Conservation (phyloP, 371 early-diverging fungal species). For the Coemansia sp. region DNA sequence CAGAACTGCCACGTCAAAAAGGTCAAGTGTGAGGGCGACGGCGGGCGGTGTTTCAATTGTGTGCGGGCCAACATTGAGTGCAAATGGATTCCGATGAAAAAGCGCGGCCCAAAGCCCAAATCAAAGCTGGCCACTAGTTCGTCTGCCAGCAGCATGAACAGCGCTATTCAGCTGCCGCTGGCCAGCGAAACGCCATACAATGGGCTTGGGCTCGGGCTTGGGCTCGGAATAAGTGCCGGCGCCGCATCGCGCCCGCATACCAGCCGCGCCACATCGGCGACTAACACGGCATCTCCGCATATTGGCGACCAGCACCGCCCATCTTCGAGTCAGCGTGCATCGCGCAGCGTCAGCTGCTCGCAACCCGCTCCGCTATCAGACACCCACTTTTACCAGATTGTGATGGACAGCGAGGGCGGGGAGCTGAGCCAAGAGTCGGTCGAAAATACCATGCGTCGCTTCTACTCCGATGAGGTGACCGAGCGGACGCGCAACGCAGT, state of each 20-base stretch:
- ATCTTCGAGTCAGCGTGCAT: no score
- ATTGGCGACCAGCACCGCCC: neutral
- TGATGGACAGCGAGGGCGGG: neutral
- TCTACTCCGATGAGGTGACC: slow-evolving; percentile 36
- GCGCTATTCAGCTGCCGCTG: slow-evolving; percentile 3
- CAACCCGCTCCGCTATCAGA: neutral
- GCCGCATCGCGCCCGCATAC: slow-evolving; percentile 1
- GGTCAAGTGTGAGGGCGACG: slow-evolving; percentile 34
- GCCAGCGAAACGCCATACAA: neutral
- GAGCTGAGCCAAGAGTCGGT: neutral
- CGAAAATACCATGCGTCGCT: slow-evolving; percentile 27
- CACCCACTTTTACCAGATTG: slow-evolving; percentile 4
- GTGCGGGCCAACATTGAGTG: slow-evolving; percentile 26
- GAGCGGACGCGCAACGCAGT: slow-evolving; percentile 35
- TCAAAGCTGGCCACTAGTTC: neutral
- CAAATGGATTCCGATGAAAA: slow-evolving; percentile 42
- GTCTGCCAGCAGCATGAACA: slow-evolving; percentile 4
- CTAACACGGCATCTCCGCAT: slow-evolving; percentile 5
- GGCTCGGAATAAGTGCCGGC: neutral
- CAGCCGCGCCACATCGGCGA: slow-evolving; percentile 6
- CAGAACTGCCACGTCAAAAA: slow-evolving; percentile 40
- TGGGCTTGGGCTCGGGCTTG: slow-evolving; percentile 7
- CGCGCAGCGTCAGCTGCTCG: slow-evolving; percentile 1
- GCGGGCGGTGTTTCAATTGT: slow-evolving; percentile 30
- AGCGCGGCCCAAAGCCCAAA: slow-evolving; percentile 45